Percentiles rank a stretch among this genome's conserved stretches.
phyloP scores from a whole-genome alignment of 1,284 basidiomycete genomes.

The Paramarasmius palmivorus region DNA sequence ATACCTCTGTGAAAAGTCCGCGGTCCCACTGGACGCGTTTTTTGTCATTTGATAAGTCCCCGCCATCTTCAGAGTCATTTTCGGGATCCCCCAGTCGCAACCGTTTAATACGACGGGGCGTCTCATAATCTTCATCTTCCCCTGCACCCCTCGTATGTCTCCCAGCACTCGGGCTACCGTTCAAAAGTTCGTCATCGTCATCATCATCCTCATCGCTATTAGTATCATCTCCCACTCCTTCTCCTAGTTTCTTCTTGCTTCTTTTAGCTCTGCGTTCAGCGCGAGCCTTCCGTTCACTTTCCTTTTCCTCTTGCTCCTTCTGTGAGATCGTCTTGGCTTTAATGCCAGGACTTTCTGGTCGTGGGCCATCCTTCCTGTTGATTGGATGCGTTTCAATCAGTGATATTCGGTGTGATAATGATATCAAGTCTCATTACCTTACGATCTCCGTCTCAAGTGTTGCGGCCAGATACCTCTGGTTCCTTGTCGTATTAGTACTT shows the following conservation, averaged over 20 bases:
- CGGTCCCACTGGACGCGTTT: slow-evolving; percentile 81
- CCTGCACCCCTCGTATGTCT: slow-evolving; percentile 66
- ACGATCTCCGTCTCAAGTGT: slow-evolving; percentile 68
- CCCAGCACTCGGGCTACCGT: slow-evolving; percentile 19
- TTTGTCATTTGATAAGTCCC: slow-evolving; percentile 28
- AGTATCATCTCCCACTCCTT: slow-evolving; percentile 27
- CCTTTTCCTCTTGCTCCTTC: slow-evolving; percentile 63
- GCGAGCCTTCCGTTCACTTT: slow-evolving; percentile 58
- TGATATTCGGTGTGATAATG: background rate
- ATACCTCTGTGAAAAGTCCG: slow-evolving; percentile 61
- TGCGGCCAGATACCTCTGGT: slow-evolving; percentile 62
- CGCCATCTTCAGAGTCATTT: slow-evolving; percentile 32
- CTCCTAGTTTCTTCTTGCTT: slow-evolving; percentile 36
- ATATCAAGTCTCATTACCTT: background rate
- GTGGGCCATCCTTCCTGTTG: slow-evolving; percentile 57
- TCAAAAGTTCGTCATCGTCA: slow-evolving; percentile 21
- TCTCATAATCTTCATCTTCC: slow-evolving; percentile 81
- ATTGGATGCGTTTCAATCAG: background rate
- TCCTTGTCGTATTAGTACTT: slow-evolving; percentile 65
- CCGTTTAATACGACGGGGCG: slow-evolving; percentile 42
- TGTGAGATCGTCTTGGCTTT: slow-evolving; percentile 72
- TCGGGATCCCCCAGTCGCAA: slow-evolving; percentile 36
- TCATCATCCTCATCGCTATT: slow-evolving; percentile 31
- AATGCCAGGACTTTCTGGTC: slow-evolving; percentile 79
- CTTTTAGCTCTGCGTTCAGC: slow-evolving; percentile 63